Evolutionary conservation across 768 basidiomycete species (phyloP), one percentile per base, ranked within the genome.

Genomic region (Thelephora ganbajun): DNA sequence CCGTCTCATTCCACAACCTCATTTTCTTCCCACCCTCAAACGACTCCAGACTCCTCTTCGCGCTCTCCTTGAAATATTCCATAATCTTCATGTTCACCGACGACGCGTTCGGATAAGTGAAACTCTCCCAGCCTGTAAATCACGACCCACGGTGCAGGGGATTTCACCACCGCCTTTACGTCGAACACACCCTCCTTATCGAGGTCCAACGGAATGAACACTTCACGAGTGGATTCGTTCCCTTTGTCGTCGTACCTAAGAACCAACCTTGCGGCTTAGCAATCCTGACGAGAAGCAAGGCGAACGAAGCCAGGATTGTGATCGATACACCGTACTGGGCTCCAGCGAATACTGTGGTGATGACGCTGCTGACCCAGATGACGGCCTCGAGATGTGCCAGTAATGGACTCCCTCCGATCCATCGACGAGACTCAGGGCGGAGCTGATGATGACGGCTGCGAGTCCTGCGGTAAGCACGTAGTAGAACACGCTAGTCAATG

Each of bases 311-410:
- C 4, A 67, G 63, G 53, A 97, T 78, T 6, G 91, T 88, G 45
- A 79, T 76, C 61, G 91, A 91, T 55, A 91, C 87, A 22, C 92
- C 92, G 47, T 89, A 72, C 62, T 97, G 93, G 55, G 97, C 92
- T 23, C 79, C 75, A 19, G 85, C 80, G 68, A 97, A 97, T 41
- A 98, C 63, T 13, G 90, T 91, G 55, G 88, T 79, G 41, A 93
- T 64, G 20, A 93, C 90, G 16, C 86, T 85, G 0, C 87, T 88
- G 33, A 69, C 57, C 80, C 85, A 93, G 57, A 94, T 91, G 54
- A 91, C 33, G 65, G 86, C 90, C 58, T 98, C 94, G 48, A 87
- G 20, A 93, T 79, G 33, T 87, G 79, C 94, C 93, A 98, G 71
- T 80, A 98, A 63, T 81, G 96, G 12, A 85, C 80, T 62, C 84